Conservation (phyloP, 169 alveolate genomes). For the Cryptosporidium viatorum region DNA sequence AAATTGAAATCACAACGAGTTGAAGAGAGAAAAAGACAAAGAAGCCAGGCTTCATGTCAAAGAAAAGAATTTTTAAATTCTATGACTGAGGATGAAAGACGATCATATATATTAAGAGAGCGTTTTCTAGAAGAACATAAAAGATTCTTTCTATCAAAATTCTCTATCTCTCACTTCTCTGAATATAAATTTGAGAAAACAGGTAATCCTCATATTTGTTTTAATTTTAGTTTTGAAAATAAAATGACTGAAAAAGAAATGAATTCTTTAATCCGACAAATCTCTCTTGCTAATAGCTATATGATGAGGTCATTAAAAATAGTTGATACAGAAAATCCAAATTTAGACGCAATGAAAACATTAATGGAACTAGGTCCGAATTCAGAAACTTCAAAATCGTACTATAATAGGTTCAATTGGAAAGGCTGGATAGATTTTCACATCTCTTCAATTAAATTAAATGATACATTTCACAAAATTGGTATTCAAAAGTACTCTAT, state of each 20-base stretch:
- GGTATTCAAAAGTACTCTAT: conserved; percentile 76
- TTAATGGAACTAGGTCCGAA: conserved; percentile 39
- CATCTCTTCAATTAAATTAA: conserved; percentile 70
- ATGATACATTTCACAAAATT: conserved; percentile 66
- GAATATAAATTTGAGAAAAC: conserved; percentile 28
- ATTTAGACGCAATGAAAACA: conserved; percentile 46
- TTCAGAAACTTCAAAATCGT: conserved; percentile 39
- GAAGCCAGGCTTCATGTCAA: conserved; percentile 51
- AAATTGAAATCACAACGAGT: conserved; percentile 35
- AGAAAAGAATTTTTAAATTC: conserved; percentile 75
- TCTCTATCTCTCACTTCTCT: conserved; percentile 7
- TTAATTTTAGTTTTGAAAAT: conserved; percentile 78
- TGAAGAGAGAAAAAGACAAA: conserved; percentile 67
- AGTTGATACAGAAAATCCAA: conserved; percentile 49
- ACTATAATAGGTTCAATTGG: conserved; percentile 57
- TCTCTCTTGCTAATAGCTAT: conserved; percentile 77
- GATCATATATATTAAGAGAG: conserved; percentile 76
- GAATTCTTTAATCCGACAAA: conserved; percentile 79
- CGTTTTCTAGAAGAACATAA: conserved; percentile 69
- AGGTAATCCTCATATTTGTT: conserved; percentile 77
- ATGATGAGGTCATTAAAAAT: conserved; percentile 78
- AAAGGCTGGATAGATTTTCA: conserved; percentile 77
- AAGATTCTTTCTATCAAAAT: conserved; percentile 31
- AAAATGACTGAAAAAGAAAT: conserved; percentile 80
- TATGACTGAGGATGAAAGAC: conserved; percentile 76